Base-by-base conservation (phyloP, 2,329 filamentous ascomycete species). In the Dactylellina haptotyla region DNA sequence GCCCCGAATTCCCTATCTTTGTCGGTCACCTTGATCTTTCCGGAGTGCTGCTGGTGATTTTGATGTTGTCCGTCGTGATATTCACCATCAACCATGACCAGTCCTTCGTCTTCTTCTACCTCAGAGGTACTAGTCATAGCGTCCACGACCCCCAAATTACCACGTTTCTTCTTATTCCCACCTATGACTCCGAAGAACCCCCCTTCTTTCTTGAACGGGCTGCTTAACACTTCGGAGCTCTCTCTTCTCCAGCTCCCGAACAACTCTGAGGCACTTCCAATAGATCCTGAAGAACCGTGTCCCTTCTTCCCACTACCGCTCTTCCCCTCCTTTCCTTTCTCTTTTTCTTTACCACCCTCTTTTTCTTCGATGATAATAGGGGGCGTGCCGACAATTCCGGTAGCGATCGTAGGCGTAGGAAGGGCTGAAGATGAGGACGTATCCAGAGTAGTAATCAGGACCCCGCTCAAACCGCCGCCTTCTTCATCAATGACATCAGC, bases 81-180 rank as follows among this genome's bases (percentile, higher is more conserved):
- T 23, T 32, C 37, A 16, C 32, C 69, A 16, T 66, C 61, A 20
- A 51, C 54, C 12, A 66, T 51, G 0, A 54, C 37, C 28, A 65
- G 41, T 3, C 54, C 59, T 26, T 65, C 69, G 20, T 73, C 69
- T 41, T 73, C 69, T 3, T 73, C 61, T 4, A 65, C 61, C 37
- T 73, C 69, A 3, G 69, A 73, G 50, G 69, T 73, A 26, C 69
- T 73, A 20, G 69, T 41, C 69, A 73, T 73, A 23, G 61, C 46
- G 45, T 73, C 69, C 6, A 73, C 69, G 20, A 59, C 43, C 12
- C 34, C 53, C 20, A 73, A 46, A 41, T 73, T 73, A 1, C 69
- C 69, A 12, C 69, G 46, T 61, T 73, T 73, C 54, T 73, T 73
- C 69, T 73, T 73, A 39, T 73, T 73, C n/a, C 69, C 69, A n/a